Evolutionary conservation across 768 basidiomycete genomes (phyloP).

Genomic region (Wakefieldia striispora): DNA sequence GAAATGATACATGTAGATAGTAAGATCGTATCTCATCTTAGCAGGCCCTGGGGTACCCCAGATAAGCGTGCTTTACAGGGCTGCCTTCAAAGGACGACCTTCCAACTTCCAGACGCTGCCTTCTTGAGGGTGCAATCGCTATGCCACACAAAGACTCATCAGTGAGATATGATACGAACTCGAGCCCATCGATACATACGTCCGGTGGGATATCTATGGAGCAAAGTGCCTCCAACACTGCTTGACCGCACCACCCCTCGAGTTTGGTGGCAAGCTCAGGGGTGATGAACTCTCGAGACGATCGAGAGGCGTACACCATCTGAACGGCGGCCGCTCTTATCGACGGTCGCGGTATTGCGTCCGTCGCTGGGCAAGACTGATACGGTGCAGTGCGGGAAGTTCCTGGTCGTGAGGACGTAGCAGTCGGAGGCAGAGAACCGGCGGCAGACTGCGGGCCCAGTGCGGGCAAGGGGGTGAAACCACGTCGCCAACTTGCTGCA

Average conservation of each 20-base stretch:
- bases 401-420: constrained; percentile 5
- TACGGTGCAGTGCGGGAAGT: constrained; percentile 4
- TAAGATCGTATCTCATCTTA: not conserved
- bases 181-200: constrained; percentile 33
- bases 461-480: constrained; percentile 20
- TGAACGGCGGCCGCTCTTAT: constrained; percentile 80
- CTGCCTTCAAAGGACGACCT: constrained; percentile 2
- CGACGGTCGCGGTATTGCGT: constrained; percentile 18
- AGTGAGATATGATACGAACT: constrained; percentile 1
- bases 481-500: constrained; percentile 62
- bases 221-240: constrained; percentile 56
- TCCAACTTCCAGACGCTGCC: constrained; percentile 56
- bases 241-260: constrained; percentile 62
- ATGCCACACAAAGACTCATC: constrained; percentile 9
- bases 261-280: constrained; percentile 58
- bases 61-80: constrained; percentile 6
- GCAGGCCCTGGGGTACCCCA: not conserved
- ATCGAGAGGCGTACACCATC: constrained; percentile 79
- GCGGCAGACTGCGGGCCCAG: constrained; percentile 44
- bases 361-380: not conserved
- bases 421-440: constrained; percentile 38
- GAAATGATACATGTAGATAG: too few relatives aligned
- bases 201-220: constrained; percentile 46
- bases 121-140: constrained; percentile 53
- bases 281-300: constrained; percentile 70